Evolutionary conservation across 257 asterid genomes (phyloP).

Genomic region (Ehretia macrophylla): DNA sequence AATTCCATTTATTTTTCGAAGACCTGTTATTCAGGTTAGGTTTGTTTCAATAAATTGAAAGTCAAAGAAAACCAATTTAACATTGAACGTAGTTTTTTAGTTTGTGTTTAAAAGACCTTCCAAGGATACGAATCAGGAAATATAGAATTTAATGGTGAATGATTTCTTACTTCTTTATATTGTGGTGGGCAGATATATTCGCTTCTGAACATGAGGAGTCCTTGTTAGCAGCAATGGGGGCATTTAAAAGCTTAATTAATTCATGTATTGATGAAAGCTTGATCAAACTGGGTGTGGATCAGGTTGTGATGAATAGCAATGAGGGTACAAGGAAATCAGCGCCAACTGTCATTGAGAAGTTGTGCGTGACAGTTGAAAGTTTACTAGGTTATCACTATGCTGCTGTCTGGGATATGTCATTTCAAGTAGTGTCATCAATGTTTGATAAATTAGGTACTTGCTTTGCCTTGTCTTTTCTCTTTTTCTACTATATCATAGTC

Average conservation of each 20-base stretch:
- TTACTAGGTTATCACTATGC: conserved; percentile 69
- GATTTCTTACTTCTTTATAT: conserved; percentile 1
- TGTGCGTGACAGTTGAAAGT: conserved; percentile 78
- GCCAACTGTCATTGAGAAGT: conserved; percentile 76
- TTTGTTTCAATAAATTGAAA: no score
- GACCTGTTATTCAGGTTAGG: no score
- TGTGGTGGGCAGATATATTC: conserved; percentile 56
- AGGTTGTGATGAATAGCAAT: conserved; percentile 32
- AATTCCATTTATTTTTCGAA: no score
- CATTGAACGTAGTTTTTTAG: no score
- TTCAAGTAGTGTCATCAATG: conserved; percentile 72
- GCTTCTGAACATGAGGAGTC: conserved; percentile 93
- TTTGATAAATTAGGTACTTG: conserved; percentile 80
- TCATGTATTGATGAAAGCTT: conserved; percentile 71
- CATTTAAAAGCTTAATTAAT: conserved; percentile 68
- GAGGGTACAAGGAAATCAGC: conserved; percentile 46
- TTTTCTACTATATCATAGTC: not conserved
- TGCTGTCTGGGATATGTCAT: conserved; percentile 80
- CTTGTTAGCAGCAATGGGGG: conserved; percentile 56
- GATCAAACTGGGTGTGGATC: conserved; percentile 72
- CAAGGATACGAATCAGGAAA: not conserved
- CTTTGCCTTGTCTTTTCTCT: conserved; percentile 10
- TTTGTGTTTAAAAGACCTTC: not conserved
- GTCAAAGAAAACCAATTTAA: no score
- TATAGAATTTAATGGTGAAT: not conserved